Conservation (phyloP, 371 early-diverging fungal genomes). For the Batrachochytrium dendrobatidis region DNA sequence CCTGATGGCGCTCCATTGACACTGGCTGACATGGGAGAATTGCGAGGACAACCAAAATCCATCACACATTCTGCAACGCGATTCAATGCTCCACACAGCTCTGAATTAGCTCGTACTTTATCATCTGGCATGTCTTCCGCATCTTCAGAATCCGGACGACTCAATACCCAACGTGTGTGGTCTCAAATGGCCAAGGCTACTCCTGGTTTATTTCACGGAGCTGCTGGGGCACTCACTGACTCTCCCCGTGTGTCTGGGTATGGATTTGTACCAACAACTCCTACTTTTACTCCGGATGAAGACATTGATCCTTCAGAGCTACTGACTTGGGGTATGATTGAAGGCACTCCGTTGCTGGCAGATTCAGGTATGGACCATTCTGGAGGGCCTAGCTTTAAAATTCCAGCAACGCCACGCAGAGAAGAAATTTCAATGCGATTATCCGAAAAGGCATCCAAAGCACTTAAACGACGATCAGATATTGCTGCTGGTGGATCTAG, state of each 20-base stretch:
- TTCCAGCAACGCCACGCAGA: slow-evolving; percentile 57
- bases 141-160: slow-evolving; percentile 8
- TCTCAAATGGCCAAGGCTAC: slow-evolving; percentile 26
- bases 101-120: not conserved
- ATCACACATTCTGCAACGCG: slow-evolving; percentile 50
- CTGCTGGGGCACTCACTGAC: not conserved
- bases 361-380: slow-evolving; percentile 21
- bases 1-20: slow-evolving; percentile 41
- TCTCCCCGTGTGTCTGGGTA: slow-evolving; percentile 39
- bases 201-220: slow-evolving; percentile 35
- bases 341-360: slow-evolving; percentile 33
- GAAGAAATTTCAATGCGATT: slow-evolving; percentile 50
- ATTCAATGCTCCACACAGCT: slow-evolving; percentile 18
- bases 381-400: slow-evolving; percentile 33
- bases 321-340: slow-evolving; percentile 72
- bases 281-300: slow-evolving; percentile 52
- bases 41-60: slow-evolving; percentile 45
- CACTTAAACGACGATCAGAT: not conserved
- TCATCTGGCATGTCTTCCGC: slow-evolving; percentile 7
- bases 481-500: not conserved
- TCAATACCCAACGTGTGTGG: slow-evolving; percentile 31
- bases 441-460: not conserved
- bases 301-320: slow-evolving; percentile 46
- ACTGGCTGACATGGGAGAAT: slow-evolving; percentile 18
- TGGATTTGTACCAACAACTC: slow-evolving; percentile 60